These are phyloP conservation scores for Phaseolus lunatus DNA, from an alignment of 306 rosid genomes.

Conservation along the genomic window DNA sequence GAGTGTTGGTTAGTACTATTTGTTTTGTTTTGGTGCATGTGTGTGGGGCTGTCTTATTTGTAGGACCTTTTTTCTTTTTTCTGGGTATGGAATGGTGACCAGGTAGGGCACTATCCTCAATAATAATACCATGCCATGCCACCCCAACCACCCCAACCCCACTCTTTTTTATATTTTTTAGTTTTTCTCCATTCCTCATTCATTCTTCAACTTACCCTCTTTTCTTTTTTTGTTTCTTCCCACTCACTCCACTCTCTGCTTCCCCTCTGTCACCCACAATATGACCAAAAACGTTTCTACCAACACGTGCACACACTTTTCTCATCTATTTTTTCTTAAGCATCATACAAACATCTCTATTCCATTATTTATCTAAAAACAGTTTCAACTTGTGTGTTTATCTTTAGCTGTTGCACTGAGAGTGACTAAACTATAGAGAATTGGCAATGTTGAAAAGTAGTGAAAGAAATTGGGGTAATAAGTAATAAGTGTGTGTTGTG, in stretches of 20 bases:
- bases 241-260: background rate
- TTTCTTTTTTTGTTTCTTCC: too few relatives aligned
- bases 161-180: conserved; percentile 14
- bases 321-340: background rate
- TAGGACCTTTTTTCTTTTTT: conserved; percentile 47
- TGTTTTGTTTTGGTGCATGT: conserved; percentile 46
- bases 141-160: conserved; percentile 40
- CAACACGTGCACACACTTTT: conserved; percentile 39
- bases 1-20: conserved; percentile 42
- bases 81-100: conserved; percentile 72
- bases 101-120: conserved; percentile 60
- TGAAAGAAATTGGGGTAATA: background rate
- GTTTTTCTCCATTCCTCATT: conserved; percentile 31
- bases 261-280: conserved; percentile 43
- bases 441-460: conserved; percentile 1
- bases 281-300: conserved; percentile 40
- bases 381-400: background rate
- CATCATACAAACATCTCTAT: background rate
- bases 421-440: too few relatives aligned
- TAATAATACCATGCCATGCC: conserved; percentile 43
- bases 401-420: background rate
- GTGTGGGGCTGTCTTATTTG: conserved; percentile 55
- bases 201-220: background rate
- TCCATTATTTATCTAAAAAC: background rate
- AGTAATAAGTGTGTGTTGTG: background rate